These are phyloP conservation scores for Tagetes erecta DNA, from an alignment of 129 eudicot species.

Conservation along the genomic window DNA sequence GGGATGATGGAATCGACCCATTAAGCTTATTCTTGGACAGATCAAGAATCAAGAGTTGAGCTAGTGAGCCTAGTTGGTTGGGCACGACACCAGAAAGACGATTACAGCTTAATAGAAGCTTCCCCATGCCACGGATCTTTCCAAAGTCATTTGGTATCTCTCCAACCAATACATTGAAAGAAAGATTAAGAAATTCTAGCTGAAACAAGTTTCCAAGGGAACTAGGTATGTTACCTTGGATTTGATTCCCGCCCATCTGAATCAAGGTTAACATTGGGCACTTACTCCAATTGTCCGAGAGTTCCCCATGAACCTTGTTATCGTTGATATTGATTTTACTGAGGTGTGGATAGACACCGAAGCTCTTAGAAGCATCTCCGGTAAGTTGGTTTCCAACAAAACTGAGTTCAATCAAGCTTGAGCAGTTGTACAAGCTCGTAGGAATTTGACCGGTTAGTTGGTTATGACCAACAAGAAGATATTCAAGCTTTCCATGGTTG, in stretches of 20 bases:
- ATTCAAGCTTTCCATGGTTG: slow-evolving; percentile 25
- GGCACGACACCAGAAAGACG: slow-evolving; percentile 43
- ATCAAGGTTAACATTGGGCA: slow-evolving; percentile 36
- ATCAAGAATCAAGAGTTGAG: slow-evolving; percentile 27
- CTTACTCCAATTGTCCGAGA: slow-evolving; percentile 42
- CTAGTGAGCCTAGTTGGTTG: slow-evolving; percentile 28
- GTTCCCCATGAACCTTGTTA: slow-evolving; percentile 40
- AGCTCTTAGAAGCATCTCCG: slow-evolving; percentile 41
- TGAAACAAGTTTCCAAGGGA: slow-evolving; percentile 24
- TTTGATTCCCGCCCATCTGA: slow-evolving; percentile 11
- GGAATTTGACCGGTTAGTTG: slow-evolving; percentile 13
- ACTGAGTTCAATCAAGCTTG: slow-evolving; percentile 33
- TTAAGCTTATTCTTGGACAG: slow-evolving; percentile 31
- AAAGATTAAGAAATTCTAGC: slow-evolving; percentile 27
- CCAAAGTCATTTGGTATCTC: slow-evolving; percentile 20
- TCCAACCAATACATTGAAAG: slow-evolving; percentile 27
- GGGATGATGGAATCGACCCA: slow-evolving; percentile 29
- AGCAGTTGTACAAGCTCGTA: slow-evolving; percentile 37
- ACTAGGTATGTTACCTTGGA: slow-evolving; percentile 32
- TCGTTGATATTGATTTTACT: slow-evolving; percentile 27
- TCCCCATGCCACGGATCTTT: not conserved
- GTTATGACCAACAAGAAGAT: slow-evolving; percentile 21
- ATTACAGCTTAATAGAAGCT: slow-evolving; percentile 13
- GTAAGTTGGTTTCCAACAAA: slow-evolving; percentile 38
- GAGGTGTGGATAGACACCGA: slow-evolving; percentile 47